A percentile compares a stretch with the other conserved stretches of the same genome.
Conservation (phyloP, 1,139 yeast genomes). For the Suhomyces bribrorum region DNA sequence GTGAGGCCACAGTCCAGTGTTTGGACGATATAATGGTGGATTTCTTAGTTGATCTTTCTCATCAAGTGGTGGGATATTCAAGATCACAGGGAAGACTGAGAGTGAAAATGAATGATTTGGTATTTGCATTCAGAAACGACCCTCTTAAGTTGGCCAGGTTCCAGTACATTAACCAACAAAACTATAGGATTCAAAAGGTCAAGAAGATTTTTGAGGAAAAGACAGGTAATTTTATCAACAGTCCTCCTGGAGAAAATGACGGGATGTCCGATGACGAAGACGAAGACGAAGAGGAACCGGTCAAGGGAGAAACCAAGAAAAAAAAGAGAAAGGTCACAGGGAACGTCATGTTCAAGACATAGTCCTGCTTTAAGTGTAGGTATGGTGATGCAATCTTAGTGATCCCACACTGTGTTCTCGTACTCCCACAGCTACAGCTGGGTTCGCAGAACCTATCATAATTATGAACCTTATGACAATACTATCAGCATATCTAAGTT, state of each 20-base stretch:
- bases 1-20: constrained; percentile 73
- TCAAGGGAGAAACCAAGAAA: constrained; percentile 13
- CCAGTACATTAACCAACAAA: constrained; percentile 73
- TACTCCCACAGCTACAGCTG: too few relatives aligned
- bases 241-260: constrained; percentile 10
- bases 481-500: too few relatives aligned
- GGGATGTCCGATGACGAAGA: constrained; percentile 18
- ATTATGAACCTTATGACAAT: too few relatives aligned
- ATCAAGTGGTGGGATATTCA: constrained; percentile 40
- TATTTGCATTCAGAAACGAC: constrained; percentile 80
- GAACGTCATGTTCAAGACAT: constrained; percentile 13
- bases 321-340: constrained; percentile 17
- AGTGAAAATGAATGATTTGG: constrained; percentile 84
- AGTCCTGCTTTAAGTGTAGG: too few relatives aligned
- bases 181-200: constrained; percentile 75
- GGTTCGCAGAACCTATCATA: too few relatives aligned
- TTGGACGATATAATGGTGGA: constrained; percentile 83
- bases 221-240: constrained; percentile 17
- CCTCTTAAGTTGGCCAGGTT: constrained; percentile 83
- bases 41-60: constrained; percentile 63
- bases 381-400: too few relatives aligned
- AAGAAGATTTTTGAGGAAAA: constrained; percentile 77
- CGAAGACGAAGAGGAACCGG: constrained; percentile 15
- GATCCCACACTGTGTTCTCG: too few relatives aligned
- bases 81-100: constrained; percentile 57